Conservation (phyloP, 352 stramenopile genomes). For the Phytophthora multivora region DNA sequence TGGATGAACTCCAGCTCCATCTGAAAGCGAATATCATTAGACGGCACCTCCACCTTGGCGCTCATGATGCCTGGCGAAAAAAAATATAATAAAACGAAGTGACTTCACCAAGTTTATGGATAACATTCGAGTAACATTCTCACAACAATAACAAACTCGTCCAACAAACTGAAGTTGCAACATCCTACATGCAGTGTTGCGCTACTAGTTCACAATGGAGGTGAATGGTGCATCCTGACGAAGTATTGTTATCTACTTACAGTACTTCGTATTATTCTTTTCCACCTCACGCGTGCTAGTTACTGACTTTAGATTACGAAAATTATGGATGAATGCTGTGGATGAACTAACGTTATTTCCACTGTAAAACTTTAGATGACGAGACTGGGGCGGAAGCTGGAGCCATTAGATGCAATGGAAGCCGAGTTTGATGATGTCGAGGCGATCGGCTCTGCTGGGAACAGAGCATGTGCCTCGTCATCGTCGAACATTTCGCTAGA, state of each 20-base stretch:
- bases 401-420: constrained; percentile 9
- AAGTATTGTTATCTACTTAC: too few species aligned
- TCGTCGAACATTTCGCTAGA: constrained; percentile 32
- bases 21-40: constrained; percentile 92
- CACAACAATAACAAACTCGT: too few species aligned
- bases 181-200: too few species aligned
- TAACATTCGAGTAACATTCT: neutral
- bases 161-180: too few species aligned
- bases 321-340: constrained; percentile 14
- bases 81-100: too few species aligned
- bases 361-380: constrained; percentile 29
- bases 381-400: constrained; percentile 20
- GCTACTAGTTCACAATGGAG: too few species aligned
- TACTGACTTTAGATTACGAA: constrained; percentile 23
- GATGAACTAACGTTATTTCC: constrained; percentile 15
- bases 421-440: constrained; percentile 11
- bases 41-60: constrained; percentile 73
- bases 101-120: neutral
- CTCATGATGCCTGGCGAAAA: constrained; percentile 14
- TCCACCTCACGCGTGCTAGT: neutral
- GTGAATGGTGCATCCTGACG: too few species aligned
- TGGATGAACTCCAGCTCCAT: constrained; percentile 95
- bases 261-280: neutral
- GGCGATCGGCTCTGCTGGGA: constrained; percentile 10
- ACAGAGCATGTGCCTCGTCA: constrained; percentile 16